Percentiles rank a stretch among this genome's conserved stretches.
These are phyloP conservation scores for Nemania abortiva DNA, from an alignment of 2,329 filamentous ascomycete species.

Conservation along the genomic window DNA sequence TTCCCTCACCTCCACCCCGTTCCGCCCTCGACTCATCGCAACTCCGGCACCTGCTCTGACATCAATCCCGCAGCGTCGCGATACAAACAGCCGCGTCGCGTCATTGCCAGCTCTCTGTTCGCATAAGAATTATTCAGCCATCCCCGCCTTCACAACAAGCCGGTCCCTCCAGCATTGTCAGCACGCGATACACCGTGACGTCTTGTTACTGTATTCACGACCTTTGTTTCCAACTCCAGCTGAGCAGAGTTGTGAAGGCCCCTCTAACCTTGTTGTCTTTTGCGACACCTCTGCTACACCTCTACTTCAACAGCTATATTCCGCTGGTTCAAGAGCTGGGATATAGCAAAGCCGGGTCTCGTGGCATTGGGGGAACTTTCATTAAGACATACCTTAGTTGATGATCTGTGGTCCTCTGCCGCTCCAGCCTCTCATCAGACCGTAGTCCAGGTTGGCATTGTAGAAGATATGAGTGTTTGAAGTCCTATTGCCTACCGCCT, in stretches of 20 bases:
- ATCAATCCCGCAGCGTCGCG: conserved; percentile 1
- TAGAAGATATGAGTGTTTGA: conserved; percentile 53
- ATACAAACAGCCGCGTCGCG: conserved; percentile 6
- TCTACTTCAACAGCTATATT: conserved; percentile 10
- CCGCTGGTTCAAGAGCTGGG: conserved; percentile 29
- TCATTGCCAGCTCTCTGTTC: neutral
- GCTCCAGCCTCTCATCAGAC: conserved; percentile 44
- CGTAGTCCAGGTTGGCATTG: conserved; percentile 49
- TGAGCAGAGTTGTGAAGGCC: neutral
- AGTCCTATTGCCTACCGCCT: conserved; percentile 34
- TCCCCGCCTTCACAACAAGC: conserved; percentile 4
- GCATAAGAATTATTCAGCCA: neutral
- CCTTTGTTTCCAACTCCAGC: neutral
- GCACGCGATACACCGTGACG: conserved; percentile 28
- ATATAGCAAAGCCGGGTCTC: conserved; percentile 33
- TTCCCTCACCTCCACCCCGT: conserved; percentile 35
- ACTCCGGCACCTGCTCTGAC: conserved; percentile 6
- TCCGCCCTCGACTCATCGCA: conserved; percentile 17
- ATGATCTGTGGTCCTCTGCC: conserved; percentile 36
- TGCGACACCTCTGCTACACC: neutral
- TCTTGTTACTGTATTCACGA: conserved; percentile 1
- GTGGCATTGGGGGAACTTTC: conserved; percentile 34
- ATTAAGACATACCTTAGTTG: conserved; percentile 42
- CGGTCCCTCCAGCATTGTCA: neutral
- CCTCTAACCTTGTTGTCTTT: neutral